A percentile compares a stretch with the other conserved stretches of the same genome.
Conservation (phyloP, 2,329 filamentous ascomycete genomes). For the Apiospora saccharicola region DNA sequence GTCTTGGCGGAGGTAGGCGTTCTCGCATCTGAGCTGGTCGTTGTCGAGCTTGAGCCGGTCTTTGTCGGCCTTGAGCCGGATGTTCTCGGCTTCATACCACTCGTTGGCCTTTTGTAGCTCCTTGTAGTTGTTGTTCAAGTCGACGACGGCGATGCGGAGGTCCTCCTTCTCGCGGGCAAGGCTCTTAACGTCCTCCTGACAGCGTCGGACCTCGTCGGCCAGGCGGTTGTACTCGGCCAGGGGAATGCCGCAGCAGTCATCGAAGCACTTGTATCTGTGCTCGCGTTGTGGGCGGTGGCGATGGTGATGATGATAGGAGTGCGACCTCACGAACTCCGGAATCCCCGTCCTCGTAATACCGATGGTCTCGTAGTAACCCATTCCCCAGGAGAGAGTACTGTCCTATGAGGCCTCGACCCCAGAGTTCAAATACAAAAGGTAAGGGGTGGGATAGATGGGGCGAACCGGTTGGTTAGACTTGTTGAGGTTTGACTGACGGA, state of each 20-base stretch:
- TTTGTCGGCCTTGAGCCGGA: constrained; percentile 33
- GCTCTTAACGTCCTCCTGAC: constrained; percentile 28
- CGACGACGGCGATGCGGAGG: constrained; percentile 34
- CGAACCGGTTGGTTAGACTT: neutral
- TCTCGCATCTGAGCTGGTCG: constrained; percentile 24
- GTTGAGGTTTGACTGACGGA: neutral
- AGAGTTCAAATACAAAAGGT: neutral
- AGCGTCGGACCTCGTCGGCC: constrained; percentile 32
- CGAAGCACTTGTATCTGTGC: constrained; percentile 32
- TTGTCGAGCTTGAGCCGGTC: constrained; percentile 28
- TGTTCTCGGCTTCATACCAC: constrained; percentile 29
- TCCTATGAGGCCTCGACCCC: constrained; percentile 14
- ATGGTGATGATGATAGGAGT: constrained; percentile 36
- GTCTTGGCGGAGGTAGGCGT: constrained; percentile 23
- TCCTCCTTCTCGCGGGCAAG: constrained; percentile 35
- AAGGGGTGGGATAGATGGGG: neutral
- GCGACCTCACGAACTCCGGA: constrained; percentile 34
- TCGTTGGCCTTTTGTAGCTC: constrained; percentile 30
- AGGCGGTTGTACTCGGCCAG: constrained; percentile 37
- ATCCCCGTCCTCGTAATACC: constrained; percentile 29
- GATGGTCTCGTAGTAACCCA: constrained; percentile 27
- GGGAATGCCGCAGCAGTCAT: constrained; percentile 38
- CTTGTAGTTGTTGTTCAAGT: neutral
- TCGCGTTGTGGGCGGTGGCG: constrained; percentile 27
- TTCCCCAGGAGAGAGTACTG: constrained; percentile 22